Evolutionary conservation across 148 eudicot genomes (phyloP).

Genomic region (Salicornia ramosissima): DNA sequence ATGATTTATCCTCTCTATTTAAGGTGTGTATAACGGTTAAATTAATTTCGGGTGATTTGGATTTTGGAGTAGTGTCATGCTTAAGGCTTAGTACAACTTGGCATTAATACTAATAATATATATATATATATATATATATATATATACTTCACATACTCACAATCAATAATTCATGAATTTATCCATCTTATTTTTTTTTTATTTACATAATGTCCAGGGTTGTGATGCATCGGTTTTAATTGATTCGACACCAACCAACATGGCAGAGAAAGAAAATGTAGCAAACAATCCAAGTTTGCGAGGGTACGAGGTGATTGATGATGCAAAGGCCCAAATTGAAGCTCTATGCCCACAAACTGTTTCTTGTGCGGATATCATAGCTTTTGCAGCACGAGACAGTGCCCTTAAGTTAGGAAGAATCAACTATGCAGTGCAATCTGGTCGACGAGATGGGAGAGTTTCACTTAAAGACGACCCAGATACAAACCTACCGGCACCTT

Average conservation of each 20-base stretch:
- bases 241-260: constrained; percentile 32
- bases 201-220: constrained; percentile 20
- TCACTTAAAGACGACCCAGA: constrained; percentile 20
- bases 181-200: background rate
- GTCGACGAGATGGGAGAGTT: constrained; percentile 31
- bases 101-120: too few relatives aligned
- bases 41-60: too few relatives aligned
- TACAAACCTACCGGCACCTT: constrained; percentile 22
- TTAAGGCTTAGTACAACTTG: too few relatives aligned
- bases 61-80: too few relatives aligned
- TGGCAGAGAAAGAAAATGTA: constrained; percentile 32
- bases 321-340: constrained; percentile 40
- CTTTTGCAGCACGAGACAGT: constrained; percentile 41
- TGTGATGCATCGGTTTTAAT: constrained; percentile 48
- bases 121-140: too few relatives aligned
- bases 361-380: constrained; percentile 37
- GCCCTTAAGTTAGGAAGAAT: constrained; percentile 20
- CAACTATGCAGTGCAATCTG: constrained; percentile 26
- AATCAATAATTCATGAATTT: background rate
- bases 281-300: constrained; percentile 34
- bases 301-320: constrained; percentile 40
- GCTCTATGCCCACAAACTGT: constrained; percentile 30
- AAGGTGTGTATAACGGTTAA: too few relatives aligned
- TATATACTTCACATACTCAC: too few relatives aligned
- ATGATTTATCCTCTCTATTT: too few relatives aligned